Conservation (phyloP, 1,139 yeast genomes). For the Hanseniaspora uvarum region DNA sequence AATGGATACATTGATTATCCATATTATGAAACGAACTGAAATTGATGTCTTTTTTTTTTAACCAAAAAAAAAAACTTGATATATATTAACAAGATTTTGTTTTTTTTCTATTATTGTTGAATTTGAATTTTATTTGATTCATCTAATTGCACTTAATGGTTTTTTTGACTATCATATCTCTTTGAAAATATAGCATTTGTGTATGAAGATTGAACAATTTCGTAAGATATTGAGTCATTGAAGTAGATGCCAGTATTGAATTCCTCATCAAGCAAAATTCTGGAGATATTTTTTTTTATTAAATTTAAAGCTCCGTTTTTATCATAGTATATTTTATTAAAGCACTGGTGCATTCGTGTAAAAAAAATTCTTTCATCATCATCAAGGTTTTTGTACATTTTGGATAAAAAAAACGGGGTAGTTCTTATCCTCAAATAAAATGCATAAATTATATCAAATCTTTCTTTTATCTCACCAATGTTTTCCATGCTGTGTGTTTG, state of each 20-base stretch:
- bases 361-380: neutral
- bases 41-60: too few species aligned
- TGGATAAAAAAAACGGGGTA: neutral
- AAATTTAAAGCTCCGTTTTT: neutral
- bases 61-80: neutral
- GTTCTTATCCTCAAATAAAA: neutral
- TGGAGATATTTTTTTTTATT: neutral
- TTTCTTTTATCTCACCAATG: neutral
- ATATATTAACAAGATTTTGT: neutral
- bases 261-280: neutral
- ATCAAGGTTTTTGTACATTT: neutral
- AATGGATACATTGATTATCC: slow-evolving; percentile 32
- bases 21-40: too few species aligned
- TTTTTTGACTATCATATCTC: neutral
- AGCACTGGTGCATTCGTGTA: neutral
- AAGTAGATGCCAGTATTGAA: neutral
- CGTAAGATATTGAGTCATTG: neutral
- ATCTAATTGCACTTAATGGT: too few species aligned
- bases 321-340: neutral
- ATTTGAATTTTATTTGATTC: too few species aligned
- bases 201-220: neutral
- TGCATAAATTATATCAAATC: neutral
- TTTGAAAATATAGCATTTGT: neutral
- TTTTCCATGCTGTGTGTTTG: neutral
- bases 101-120: too few species aligned